phyloP scores from a whole-genome alignment of 345 rosid species.

The Gossypium bickii region DNA sequence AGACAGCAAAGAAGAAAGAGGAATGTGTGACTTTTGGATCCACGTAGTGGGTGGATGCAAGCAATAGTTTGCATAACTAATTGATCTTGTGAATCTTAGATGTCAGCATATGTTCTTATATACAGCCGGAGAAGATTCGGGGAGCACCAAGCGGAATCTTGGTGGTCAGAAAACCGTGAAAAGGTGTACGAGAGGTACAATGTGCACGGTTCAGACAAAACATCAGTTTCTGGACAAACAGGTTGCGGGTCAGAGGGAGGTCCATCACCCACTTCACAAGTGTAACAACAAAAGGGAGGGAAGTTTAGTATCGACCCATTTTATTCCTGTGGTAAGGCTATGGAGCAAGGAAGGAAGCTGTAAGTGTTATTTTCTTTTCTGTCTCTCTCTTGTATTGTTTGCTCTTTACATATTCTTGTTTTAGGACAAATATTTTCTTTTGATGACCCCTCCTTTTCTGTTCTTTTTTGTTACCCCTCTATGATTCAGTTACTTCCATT shows the following conservation, averaged over 20 bases:
- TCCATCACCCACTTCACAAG: conserved; percentile 45
- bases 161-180: conserved; percentile 99
- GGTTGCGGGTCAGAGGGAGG: conserved; percentile 54
- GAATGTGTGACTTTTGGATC: not conserved
- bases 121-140: conserved; percentile 88
- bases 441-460: not conserved
- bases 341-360: not conserved
- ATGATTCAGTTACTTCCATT: conserved; percentile 27
- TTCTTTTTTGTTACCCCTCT: not conserved
- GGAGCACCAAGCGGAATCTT: conserved; percentile 90
- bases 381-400: not conserved
- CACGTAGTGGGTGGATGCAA: not conserved
- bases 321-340: conserved; percentile 11
- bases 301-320: conserved; percentile 7
- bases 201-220: conserved; percentile 68
- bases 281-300: conserved; percentile 27
- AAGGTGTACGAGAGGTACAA: conserved; percentile 82
- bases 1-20: not conserved
- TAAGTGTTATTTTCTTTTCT: not conserved
- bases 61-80: not conserved
- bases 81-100: not conserved
- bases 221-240: conserved; percentile 51
- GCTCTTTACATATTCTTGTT: not conserved
- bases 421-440: not conserved
- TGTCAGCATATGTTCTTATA: conserved; percentile 1